phyloP scores from a whole-genome alignment of 2,329 filamentous ascomycete species.

The Neocatenulostroma microsporum region DNA sequence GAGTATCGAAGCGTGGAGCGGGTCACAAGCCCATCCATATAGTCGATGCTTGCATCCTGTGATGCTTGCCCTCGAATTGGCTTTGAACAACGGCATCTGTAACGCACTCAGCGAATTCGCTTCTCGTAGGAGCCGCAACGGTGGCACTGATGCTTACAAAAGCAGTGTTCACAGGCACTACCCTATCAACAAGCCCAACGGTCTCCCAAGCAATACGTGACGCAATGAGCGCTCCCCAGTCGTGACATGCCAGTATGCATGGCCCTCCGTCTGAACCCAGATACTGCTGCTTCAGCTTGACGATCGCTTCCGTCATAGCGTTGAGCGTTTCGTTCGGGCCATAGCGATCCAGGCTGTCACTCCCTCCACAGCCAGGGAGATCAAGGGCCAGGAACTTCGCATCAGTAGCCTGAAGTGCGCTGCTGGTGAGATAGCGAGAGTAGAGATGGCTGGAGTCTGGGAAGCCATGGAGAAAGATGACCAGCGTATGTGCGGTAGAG shows the following conservation, averaged over 20 bases:
- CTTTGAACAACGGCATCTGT: constrained; percentile 1
- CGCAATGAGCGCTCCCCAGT: constrained; percentile 43
- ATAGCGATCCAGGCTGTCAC: constrained; percentile 45
- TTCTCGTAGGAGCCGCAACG: too few relatives aligned
- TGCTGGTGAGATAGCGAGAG: constrained; percentile 41
- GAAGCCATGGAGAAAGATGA: constrained; percentile 51
- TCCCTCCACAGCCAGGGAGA: constrained; percentile 53
- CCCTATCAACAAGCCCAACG: constrained; percentile 47
- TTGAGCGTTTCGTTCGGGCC: constrained; percentile 46
- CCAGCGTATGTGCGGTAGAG: constrained; percentile 5
- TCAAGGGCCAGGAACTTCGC: constrained; percentile 49
- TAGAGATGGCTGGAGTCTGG: constrained; percentile 52
- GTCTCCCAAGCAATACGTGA: constrained; percentile 54
- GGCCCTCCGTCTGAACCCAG: constrained; percentile 17
- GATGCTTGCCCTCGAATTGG: neutral
- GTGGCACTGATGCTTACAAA: constrained; percentile 43
- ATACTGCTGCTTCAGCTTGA: constrained; percentile 44
- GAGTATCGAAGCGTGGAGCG: neutral
- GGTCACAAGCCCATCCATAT: neutral
- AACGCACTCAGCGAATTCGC: neutral
- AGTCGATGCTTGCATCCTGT: constrained; percentile 2
- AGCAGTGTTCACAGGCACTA: constrained; percentile 47
- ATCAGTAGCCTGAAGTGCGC: constrained; percentile 25
- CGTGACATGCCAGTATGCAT: constrained; percentile 39
- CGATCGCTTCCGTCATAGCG: constrained; percentile 46